Base-by-base conservation (phyloP, 2,329 filamentous ascomycete species). In the Clonostachys sp. region DNA sequence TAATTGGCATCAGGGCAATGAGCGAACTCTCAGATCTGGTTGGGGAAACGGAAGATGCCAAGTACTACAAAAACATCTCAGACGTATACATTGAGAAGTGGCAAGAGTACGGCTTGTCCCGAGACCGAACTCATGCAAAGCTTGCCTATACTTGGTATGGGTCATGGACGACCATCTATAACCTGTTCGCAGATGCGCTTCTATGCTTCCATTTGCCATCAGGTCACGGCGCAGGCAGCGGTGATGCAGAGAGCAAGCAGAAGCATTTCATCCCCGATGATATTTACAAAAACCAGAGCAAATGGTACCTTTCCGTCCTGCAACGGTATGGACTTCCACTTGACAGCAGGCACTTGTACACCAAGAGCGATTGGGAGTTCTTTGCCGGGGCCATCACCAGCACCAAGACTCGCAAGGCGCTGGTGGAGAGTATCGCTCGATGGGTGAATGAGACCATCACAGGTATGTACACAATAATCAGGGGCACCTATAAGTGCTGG, bases 351-450 rank as follows among this genome's bases (percentile, higher is more conserved):
- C 89, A 94, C 64, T 65, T 92, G 4, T 94, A 94, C 65, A 86
- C 89, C 34, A 95, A 95, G 68, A 90, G 86, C 33, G 90, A 95
- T 67, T 95, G 90, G 90, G 86, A 94, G 57, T 91, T 95, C 63
- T 91, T 94, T 64, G 87, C 89, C 1, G 89, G 90, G 42, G 87
- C 89, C 2, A 86, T 95, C 6, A 81, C 88, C 5, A 83, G 82
- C 55, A 78, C 80, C 61, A 68, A 75, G 49, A 86, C 87, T 2
- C 78, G 89, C 46, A 74, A 77, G 4, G 81, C 87, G 61, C 90
- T 95, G 45, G 69, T 94, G 35, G 77, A 89, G 50, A 79, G 81
- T 16, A 85, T 94, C 39, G 87, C 88, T 1, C 72, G 71, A 48
- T 95, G 90, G 90, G 74, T 95, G 50, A 95, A 94, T 59, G 88